These are phyloP conservation scores for Neophaeococcomyces aloes DNA, from an alignment of 2,329 filamentous ascomycete species.

Conservation along the genomic window DNA sequence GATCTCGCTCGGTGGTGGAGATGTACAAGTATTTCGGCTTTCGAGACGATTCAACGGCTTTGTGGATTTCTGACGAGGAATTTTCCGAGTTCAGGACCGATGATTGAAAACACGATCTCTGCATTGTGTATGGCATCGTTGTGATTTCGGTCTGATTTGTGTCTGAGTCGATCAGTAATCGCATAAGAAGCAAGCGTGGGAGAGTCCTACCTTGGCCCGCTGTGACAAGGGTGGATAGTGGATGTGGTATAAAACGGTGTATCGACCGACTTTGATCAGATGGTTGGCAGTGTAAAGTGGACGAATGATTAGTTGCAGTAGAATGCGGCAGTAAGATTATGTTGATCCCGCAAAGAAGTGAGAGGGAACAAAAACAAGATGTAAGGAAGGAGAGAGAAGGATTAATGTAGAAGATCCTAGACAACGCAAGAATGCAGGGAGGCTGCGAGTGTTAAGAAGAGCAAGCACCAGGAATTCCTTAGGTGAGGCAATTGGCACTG, in stretches of 20 bases:
- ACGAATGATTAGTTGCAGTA: neutral
- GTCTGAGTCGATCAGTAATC: neutral
- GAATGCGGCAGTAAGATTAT: neutral
- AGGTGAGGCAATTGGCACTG: neutral
- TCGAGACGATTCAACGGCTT: conserved; percentile 3
- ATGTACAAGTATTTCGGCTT: conserved; percentile 6
- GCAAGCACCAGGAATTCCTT: conserved; percentile 4
- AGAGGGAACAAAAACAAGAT: neutral
- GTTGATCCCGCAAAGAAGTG: neutral
- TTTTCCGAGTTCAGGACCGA: conserved; percentile 6
- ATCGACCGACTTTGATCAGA: neutral
- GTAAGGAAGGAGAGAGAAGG: neutral
- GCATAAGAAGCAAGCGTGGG: neutral
- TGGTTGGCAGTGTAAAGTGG: neutral
- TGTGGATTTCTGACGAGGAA: conserved; percentile 7
- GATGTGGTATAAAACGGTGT: neutral
- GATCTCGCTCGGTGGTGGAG: neutral
- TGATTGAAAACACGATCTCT: conserved; percentile 5
- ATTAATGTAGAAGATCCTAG: neutral
- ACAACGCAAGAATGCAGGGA: conserved; percentile 1
- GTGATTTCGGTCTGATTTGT: neutral
- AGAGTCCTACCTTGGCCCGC: neutral
- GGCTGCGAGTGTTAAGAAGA: neutral
- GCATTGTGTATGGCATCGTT: conserved; percentile 7
- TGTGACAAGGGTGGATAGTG: too few species aligned